Evolutionary conservation across 1,139 yeast species (phyloP), one percentile per base, ranked within the genome.

Genomic region (Protomyces inouyei): DNA sequence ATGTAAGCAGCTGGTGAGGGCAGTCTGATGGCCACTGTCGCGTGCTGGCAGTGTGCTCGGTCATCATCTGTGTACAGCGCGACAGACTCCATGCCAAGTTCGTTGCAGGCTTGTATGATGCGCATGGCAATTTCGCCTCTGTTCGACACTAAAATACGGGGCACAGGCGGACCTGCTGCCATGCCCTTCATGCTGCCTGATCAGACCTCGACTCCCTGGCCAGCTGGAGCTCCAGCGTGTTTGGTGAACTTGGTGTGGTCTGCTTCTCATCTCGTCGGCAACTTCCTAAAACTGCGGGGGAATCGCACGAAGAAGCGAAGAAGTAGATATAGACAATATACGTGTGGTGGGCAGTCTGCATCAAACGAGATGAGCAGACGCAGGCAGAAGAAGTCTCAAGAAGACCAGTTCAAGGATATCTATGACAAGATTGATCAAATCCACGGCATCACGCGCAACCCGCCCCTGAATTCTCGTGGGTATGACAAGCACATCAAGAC

Each of bases 61-160:
- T 93, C 99, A 77, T 93, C 97, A 75, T 92, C 96, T 55, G 98
- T 92, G 76, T 91, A 93, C 73, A 95, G 86, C 59, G 98, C 98
- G 64, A 93, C 98, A 0, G 99, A 92, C 73, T 88, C 92, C 96
- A 95, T 90, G 52, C 96, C 88, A 74, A 93, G 82, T 77, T 95
- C 98, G 75, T 88, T 89, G 73, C 92, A 80, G 8, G 98, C 92
- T 73, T 83, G 87, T 73, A 92, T 89, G 70, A 93, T 88, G 74
- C 98, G 82, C 43, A 91, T 97, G 2, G 98, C 97, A 72, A 93
- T 93, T 77, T 93, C 98, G 74, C 98, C 98, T 77, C 98, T 84
- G 78, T 93, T 93, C 45, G 98, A 98, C 65, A 93, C 95, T 67
- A 93, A 80, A 14, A 93, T 97, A 23, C 55, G 43, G 57, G 48